phyloP scores from a whole-genome alignment of 495 filamentous ascomycete genomes.

The Staphylotrichum longicolle region DNA sequence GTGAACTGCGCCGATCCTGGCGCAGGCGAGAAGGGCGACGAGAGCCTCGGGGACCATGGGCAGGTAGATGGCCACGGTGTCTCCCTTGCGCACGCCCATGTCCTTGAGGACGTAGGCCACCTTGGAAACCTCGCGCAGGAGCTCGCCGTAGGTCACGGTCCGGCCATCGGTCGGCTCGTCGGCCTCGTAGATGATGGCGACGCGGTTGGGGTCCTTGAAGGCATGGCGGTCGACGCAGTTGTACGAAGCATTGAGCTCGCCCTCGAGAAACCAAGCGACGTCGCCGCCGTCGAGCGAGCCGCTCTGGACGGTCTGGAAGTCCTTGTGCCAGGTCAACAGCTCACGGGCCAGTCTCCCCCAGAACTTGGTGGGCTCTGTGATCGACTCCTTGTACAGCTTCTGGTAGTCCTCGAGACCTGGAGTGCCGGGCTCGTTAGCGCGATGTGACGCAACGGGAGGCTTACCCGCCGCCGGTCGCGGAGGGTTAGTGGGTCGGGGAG shows the following conservation, averaged over 20 bases:
- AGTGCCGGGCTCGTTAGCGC: conserved; percentile 23
- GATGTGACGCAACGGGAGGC: conserved; percentile 4
- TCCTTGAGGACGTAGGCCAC: conserved; percentile 81
- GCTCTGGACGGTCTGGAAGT: conserved; percentile 85
- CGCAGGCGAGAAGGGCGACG: conserved; percentile 85
- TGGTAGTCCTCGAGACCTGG: conserved; percentile 80
- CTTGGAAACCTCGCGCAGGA: conserved; percentile 87
- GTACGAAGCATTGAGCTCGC: conserved; percentile 89
- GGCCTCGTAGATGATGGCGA: conserved; percentile 98
- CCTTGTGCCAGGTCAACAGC: conserved; percentile 82
- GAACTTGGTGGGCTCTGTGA: conserved; percentile 86
- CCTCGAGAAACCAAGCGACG: conserved; percentile 92
- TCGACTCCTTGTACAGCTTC: conserved; percentile 92
- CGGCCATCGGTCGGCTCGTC: conserved; percentile 88
- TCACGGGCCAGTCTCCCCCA: conserved; percentile 85
- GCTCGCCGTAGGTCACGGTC: conserved; percentile 87
- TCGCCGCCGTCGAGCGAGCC: conserved; percentile 80
- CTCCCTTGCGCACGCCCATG: conserved; percentile 96
- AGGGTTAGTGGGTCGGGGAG: conserved; percentile 6
- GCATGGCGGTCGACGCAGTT: conserved; percentile 98
- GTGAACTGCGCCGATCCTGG: conserved; percentile 92
- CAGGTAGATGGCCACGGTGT: conserved; percentile 95
- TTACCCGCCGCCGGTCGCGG: conserved; percentile 8
- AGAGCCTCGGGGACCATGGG: conserved; percentile 98
- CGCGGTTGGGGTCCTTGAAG: conserved; percentile 82